Percentiles rank a stretch among this genome's conserved stretches.
phyloP scores from a whole-genome alignment of 2,329 filamentous ascomycete species.

The Colletotrichum lentis region DNA sequence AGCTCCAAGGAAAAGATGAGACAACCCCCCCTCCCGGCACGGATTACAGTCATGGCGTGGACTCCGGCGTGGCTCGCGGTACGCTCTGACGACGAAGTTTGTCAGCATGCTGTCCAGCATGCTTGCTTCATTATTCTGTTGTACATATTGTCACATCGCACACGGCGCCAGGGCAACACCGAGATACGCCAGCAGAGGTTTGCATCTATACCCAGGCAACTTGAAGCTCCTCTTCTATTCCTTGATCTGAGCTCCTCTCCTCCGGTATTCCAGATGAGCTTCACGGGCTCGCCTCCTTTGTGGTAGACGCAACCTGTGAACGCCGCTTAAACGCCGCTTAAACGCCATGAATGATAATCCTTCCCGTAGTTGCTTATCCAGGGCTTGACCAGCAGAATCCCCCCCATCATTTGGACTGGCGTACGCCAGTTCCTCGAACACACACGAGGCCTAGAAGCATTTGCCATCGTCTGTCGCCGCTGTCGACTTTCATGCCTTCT shows the following conservation, averaged over 20 bases:
- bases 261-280: background rate
- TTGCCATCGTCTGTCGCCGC: background rate
- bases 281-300: background rate
- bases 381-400: slow-evolving; percentile 27
- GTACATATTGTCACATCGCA: background rate
- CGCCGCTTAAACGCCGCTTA: slow-evolving; percentile 12
- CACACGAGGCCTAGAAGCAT: slow-evolving; percentile 7
- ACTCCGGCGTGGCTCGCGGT: background rate
- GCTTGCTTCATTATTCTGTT: background rate
- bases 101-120: background rate
- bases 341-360: slow-evolving; percentile 19
- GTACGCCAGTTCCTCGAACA: slow-evolving; percentile 3
- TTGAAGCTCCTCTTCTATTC: slow-evolving; percentile 2
- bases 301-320: slow-evolving; percentile 12
- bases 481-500: background rate
- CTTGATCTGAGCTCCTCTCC: background rate
- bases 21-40: slow-evolving; percentile 5
- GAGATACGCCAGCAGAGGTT: background rate
- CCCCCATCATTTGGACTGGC: background rate
- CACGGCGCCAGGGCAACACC: background rate
- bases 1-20: slow-evolving; percentile 11
- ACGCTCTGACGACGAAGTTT: slow-evolving; percentile 10
- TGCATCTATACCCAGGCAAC: background rate
- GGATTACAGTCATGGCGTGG: slow-evolving; percentile 8
- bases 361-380: slow-evolving; percentile 13